Conservation (phyloP, 225 moss, liverwort and hornwort species). For the Sphagnum tenellum region DNA sequence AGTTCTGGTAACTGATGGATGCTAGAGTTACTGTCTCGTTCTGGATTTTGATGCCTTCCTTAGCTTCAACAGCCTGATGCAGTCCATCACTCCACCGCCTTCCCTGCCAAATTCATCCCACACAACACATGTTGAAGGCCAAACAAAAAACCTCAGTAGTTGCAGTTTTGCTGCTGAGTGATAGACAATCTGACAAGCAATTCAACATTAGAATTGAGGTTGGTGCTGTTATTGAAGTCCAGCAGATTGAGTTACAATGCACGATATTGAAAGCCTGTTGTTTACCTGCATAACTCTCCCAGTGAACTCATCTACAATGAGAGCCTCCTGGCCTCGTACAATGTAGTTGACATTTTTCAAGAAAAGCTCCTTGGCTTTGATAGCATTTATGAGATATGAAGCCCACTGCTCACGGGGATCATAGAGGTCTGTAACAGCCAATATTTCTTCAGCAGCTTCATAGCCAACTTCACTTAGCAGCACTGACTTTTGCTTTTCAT, state of each 20-base stretch:
- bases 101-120: slow-evolving; percentile 29
- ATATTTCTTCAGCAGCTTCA: slow-evolving; percentile 89
- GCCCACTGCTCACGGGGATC: slow-evolving; percentile 99
- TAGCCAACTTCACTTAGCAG: slow-evolving; percentile 84
- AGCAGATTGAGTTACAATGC: too few relatives aligned
- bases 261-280: too few relatives aligned
- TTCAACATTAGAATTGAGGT: too few relatives aligned
- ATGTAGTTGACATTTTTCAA: slow-evolving; percentile 88
- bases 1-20: slow-evolving; percentile 93
- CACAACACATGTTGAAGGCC: too few relatives aligned
- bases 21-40: slow-evolving; percentile 95
- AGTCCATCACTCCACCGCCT: slow-evolving; percentile 95
- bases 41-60: slow-evolving; percentile 84
- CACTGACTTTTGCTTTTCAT: slow-evolving; percentile 92
- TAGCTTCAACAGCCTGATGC: slow-evolving; percentile 97
- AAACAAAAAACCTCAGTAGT: too few relatives aligned
- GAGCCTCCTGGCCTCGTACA: slow-evolving; percentile 69
- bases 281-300: slow-evolving; percentile 95
- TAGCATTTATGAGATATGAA: slow-evolving; percentile 77
- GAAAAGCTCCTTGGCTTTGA: slow-evolving; percentile 91
- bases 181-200: too few relatives aligned
- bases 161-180: too few relatives aligned
- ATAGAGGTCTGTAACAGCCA: slow-evolving; percentile 83
- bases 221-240: too few relatives aligned
- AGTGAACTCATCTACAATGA: slow-evolving; percentile 96